These are phyloP conservation scores for Gossypium stocksii DNA, from an alignment of 345 rosid genomes.

Conservation along the genomic window DNA sequence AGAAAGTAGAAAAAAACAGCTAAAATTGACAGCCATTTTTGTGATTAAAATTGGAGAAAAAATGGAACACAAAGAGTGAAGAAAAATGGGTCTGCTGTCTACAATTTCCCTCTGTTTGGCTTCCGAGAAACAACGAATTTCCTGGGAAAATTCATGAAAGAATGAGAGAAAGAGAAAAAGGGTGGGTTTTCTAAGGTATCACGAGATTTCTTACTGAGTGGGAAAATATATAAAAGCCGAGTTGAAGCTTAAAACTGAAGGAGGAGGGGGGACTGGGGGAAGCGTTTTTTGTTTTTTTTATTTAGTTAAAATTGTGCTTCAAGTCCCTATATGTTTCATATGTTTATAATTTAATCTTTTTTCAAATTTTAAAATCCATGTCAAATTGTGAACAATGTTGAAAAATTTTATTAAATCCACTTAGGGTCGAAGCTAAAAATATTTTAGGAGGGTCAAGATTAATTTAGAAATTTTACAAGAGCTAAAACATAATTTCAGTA, in stretches of 20 bases:
- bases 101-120: constrained; percentile 7
- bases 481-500: no score
- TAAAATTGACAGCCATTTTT: constrained; percentile 31
- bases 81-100: background rate
- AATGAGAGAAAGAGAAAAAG: background rate
- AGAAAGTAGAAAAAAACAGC: constrained; percentile 19
- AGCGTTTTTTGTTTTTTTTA: no score
- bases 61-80: background rate
- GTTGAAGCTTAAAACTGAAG: background rate
- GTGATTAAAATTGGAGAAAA: background rate
- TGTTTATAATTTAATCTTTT: no score
- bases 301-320: no score
- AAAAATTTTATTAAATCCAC: no score
- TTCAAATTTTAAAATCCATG: no score
- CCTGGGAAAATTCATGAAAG: constrained; percentile 40
- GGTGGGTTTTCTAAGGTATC: constrained; percentile 4
- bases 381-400: no score
- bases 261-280: no score
- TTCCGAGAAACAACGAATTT: constrained; percentile 17
- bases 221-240: constrained; percentile 10
- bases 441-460: no score
- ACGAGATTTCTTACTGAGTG: constrained; percentile 22
- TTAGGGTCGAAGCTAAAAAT: no score
- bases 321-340: no score
- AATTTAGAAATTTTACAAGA: no score